Evolutionary conservation across 805 yeast species (phyloP), one percentile per base, ranked within the genome.

Genomic region (Starmerella ratchasimensis): DNA sequence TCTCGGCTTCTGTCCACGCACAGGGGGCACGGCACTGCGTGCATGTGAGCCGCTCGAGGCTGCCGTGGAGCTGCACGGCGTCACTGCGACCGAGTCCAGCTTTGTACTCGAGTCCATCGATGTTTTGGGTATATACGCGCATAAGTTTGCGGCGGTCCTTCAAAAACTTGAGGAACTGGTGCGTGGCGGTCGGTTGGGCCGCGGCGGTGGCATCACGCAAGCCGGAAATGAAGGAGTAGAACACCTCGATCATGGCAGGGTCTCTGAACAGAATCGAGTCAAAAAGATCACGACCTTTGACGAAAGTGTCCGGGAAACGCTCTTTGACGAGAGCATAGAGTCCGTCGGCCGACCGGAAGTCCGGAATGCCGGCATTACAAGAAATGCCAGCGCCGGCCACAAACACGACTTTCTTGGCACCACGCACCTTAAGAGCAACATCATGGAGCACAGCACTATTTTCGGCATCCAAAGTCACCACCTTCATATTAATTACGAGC

Each of bases 381-480:
- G 95, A 82, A 41, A 88, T 83, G 1, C 98, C 98, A 2, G 98
- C 98, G 6, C 98, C 97, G 0, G 95, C 84, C 38, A 86, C 63
- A 3, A 80, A 67, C 16, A 79, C 65, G n/a, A 76, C 44, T 15
- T 40, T 34, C 20, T 43, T 41, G 20, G 46, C 30, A 2, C 36
- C n/a, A 16, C 43, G 40, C 17, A 50, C 27, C 19, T 36, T 30
- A 14, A 33, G 32, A 28, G 54, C 51, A 9, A 50, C 33, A n/a
- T 39, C 46, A 5, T 34, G 47, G 14, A 20, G n/a, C n/a, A n/a
- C n/a, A n/a, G n/a, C n/a, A n/a, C n/a, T n/a, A n/a, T n/a, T n/a
- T n/a, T n/a, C n/a, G n/a, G n/a, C n/a, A n/a, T n/a, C n/a, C n/a
- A n/a, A n/a, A n/a, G n/a, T n/a, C n/a, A n/a, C n/a, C n/a, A n/a